Base-by-base conservation (phyloP, 148 eudicot species). In the Amaranthus hypochondriacus region DNA sequence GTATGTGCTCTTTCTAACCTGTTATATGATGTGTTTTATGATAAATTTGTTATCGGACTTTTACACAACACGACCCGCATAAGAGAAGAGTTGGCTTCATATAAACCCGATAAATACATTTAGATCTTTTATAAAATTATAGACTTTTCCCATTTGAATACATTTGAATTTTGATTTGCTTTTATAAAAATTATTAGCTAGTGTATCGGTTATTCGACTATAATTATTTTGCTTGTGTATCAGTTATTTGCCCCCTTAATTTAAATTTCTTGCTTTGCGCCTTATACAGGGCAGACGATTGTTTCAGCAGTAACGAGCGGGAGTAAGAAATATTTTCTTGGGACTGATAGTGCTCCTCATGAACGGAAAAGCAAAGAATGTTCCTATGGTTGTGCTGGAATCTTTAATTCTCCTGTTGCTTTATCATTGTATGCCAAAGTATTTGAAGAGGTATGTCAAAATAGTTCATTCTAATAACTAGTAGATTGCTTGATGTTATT, bases 321-420 rank as follows among this genome's bases (percentile, higher is more conserved):
- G 62, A 91, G 88, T 79, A 91, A 73, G 77, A 84, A 84, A 77
- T 93, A 89, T 81, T 93, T 93, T 80, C 89, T 89, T 56, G 98
- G 98, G 73, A 93, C 98, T 39, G 98, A 93, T 76, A 91, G 97
- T 73, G 98, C 98, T 75, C 98, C 98, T 55, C 98, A 93, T 71
- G 98, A 93, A 61, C 88, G 86, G 71, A 79, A 68, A 46, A 78
- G 73, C 28, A 93, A 93, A 82, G 98, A 93, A 82, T 79, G 85
- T 68, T 53, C 88, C 9, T 93, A 96, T 62, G 98, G 98, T 67
- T 93, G 98, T 87, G 98, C 98, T 69, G 98, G 98, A 52, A 83
- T 93, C 72, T 93, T 83, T 70, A 93, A 88, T 74, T 84, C 98
- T 62, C 91, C 97, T 49, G 95, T 93, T 57, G 98, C 98, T 71